Conservation (phyloP, 257 asterid species). For the Solanum virginianum region DNA sequence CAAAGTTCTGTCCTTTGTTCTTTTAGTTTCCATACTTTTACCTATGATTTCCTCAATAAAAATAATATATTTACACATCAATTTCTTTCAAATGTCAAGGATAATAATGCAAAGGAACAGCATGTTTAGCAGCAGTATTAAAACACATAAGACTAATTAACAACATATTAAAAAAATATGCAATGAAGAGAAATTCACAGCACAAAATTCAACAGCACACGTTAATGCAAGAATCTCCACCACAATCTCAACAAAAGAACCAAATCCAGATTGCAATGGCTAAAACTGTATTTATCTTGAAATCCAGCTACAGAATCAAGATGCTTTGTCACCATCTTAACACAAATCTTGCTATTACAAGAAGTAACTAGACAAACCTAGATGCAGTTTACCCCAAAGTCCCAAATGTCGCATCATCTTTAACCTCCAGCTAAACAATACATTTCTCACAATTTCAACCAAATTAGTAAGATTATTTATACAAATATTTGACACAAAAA, state of each 20-base stretch:
- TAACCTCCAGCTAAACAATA: neutral
- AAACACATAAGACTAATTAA: neutral
- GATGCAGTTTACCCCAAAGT: neutral
- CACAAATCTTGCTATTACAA: neutral
- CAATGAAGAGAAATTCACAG: neutral
- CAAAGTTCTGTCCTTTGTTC: neutral
- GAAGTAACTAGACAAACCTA: neutral
- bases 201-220: neutral
- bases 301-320: neutral
- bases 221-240: neutral
- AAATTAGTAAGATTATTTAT: neutral
- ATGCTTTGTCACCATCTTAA: neutral
- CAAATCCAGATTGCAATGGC: neutral
- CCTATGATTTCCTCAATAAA: neutral
- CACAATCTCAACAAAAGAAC: neutral
- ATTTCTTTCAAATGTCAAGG: neutral
- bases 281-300: neutral
- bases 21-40: neutral
- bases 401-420: neutral
- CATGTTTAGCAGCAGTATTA: neutral
- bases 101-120: neutral
- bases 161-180: neutral
- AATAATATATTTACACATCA: neutral
- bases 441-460: neutral
- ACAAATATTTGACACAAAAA: neutral